These are phyloP conservation scores for Pythium chondricola DNA, from an alignment of 352 stramenopile genomes.

Conservation along the genomic window DNA sequence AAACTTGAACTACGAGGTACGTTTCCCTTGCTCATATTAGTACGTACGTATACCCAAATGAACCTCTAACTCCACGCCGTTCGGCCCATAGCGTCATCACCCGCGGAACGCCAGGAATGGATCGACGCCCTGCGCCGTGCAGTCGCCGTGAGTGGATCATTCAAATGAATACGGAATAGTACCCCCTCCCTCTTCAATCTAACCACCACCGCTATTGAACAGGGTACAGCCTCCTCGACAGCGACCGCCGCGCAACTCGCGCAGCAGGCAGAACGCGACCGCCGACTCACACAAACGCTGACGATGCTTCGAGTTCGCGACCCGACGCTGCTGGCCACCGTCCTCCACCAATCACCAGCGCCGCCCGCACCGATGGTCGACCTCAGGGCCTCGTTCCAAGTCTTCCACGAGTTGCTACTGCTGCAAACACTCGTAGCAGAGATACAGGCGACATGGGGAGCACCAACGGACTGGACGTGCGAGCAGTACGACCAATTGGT, in stretches of 20 bases:
- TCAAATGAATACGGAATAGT: not conserved
- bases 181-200: not conserved
- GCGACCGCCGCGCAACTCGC: slow-evolving; percentile 7
- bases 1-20: slow-evolving; percentile 65
- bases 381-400: slow-evolving; percentile 57
- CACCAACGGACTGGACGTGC: slow-evolving; percentile 36
- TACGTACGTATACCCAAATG: no score
- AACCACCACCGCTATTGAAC: no score
- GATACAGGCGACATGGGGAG: slow-evolving; percentile 39
- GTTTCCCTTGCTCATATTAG: not conserved
- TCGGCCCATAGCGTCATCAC: slow-evolving; percentile 30
- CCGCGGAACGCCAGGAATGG: slow-evolving; percentile 48
- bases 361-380: slow-evolving; percentile 14
- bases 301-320: slow-evolving; percentile 27
- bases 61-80: no score
- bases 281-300: slow-evolving; percentile 20
- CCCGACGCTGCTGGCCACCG: slow-evolving; percentile 20
- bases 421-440: slow-evolving; percentile 48
- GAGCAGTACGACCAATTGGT: slow-evolving; percentile 59
- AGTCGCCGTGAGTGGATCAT: slow-evolving; percentile 27
- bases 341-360: slow-evolving; percentile 4
- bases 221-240: no score
- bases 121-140: slow-evolving; percentile 50
- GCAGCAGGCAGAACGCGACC: slow-evolving; percentile 45
- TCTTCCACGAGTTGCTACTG: slow-evolving; percentile 62